These are phyloP conservation scores for Arthrobotrys sinensis DNA, from an alignment of 2,329 filamentous ascomycete species.

Conservation along the genomic window DNA sequence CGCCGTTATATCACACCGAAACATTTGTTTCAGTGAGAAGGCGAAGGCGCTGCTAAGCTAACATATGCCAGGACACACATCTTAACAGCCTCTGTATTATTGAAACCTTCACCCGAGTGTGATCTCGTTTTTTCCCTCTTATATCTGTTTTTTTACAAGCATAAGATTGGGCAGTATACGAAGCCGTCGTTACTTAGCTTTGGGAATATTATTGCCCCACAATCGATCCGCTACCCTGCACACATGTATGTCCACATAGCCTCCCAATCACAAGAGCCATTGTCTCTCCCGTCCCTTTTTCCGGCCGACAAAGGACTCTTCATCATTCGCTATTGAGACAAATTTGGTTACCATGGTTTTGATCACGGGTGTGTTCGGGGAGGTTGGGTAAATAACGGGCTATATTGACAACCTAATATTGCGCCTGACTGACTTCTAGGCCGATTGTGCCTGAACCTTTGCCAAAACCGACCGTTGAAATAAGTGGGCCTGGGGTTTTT, in stretches of 20 bases:
- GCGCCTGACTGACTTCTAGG: not conserved
- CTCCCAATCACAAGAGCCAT: conserved; percentile 3
- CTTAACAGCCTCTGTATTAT: not conserved
- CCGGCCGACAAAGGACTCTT: conserved; percentile 20
- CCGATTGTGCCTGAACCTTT: conserved; percentile 12
- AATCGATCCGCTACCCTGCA: not conserved
- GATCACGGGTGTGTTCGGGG: conserved; percentile 37
- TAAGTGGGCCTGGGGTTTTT: conserved; percentile 7
- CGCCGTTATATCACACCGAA: conserved; percentile 41
- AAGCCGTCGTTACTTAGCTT: conserved; percentile 1
- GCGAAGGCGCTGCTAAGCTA: conserved; percentile 17
- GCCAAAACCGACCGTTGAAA: not conserved
- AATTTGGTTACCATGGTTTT: conserved; percentile 23
- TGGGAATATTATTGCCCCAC: conserved; percentile 15
- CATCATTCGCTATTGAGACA: conserved; percentile 8
- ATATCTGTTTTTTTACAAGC: conserved; percentile 12
- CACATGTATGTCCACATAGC: not conserved
- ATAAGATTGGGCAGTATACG: conserved; percentile 17
- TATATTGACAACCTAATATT: conserved; percentile 49
- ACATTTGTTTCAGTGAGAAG: conserved; percentile 53
- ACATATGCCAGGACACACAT: conserved; percentile 12
- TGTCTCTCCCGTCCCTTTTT: conserved; percentile 9
- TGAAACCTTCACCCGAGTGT: conserved; percentile 7
- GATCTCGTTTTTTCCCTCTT: conserved; percentile 1
- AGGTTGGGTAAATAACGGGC: conserved; percentile 24